phyloP scores from a whole-genome alignment of 139 green algal genomes.

The Micromonas commoda region DNA sequence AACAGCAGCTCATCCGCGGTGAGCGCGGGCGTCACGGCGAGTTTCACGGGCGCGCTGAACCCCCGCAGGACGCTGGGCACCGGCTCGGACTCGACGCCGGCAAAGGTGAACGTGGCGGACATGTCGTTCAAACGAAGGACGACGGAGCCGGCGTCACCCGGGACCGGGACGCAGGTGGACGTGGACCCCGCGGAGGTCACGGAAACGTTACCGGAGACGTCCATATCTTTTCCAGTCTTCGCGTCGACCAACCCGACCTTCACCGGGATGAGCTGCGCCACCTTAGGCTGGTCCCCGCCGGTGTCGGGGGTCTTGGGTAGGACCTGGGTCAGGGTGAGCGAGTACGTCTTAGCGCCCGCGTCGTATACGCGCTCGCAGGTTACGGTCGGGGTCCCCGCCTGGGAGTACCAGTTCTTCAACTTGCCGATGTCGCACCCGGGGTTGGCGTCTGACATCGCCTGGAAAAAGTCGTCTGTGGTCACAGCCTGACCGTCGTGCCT shows the following conservation, averaged over 20 bases:
- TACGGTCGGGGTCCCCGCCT: conserved; percentile 83
- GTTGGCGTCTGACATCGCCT: conserved; percentile 94
- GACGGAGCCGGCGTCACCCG: conserved; percentile 35
- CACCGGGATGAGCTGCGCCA: conserved; percentile 72
- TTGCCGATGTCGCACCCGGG: conserved; percentile 67
- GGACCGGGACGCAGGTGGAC: no score
- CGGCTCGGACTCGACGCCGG: conserved; percentile 39
- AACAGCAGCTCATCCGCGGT: conserved; percentile 80
- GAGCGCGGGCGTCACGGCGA: conserved; percentile 66
- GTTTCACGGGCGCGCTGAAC: conserved; percentile 86
- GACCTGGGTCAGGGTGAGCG: conserved; percentile 48
- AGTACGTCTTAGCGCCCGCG: conserved; percentile 63
- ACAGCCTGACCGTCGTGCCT: conserved; percentile 95
- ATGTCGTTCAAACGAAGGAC: conserved; percentile 58
- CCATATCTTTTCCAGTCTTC: conserved; percentile 57
- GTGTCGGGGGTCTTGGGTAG: conserved; percentile 19
- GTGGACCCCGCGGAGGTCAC: no score
- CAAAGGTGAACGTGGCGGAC: conserved; percentile 50
- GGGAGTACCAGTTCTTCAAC: conserved; percentile 73
- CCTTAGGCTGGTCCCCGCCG: conserved; percentile 76
- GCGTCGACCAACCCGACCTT: conserved; percentile 70
- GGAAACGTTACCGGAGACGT: no score
- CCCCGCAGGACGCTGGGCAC: conserved; percentile 81
- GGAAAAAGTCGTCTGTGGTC: conserved; percentile 95
- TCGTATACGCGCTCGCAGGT: conserved; percentile 65